Conservation (phyloP, 495 filamentous ascomycete species). For the Lepraria neglecta region DNA sequence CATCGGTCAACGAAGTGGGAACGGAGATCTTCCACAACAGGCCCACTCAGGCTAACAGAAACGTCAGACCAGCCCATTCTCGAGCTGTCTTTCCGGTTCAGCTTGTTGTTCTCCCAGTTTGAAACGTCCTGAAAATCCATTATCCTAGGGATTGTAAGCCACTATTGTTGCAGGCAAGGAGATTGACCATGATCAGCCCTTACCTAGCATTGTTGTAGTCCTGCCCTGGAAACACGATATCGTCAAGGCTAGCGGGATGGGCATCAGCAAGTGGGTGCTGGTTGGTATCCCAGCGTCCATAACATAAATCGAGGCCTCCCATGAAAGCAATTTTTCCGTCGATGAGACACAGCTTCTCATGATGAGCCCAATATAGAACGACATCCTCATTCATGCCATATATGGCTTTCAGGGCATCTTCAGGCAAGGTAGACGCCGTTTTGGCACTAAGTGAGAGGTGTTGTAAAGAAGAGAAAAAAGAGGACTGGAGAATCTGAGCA, state of each 20-base stretch:
- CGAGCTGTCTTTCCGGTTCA: constrained; percentile 69
- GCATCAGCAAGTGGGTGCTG: constrained; percentile 79
- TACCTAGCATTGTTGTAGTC: constrained; percentile 82
- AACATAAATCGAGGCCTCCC: constrained; percentile 63
- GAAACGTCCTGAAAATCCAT: constrained; percentile 82
- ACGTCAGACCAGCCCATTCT: constrained; percentile 85
- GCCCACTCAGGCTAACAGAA: constrained; percentile 72
- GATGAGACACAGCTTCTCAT: constrained; percentile 85
- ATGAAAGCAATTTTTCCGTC: constrained; percentile 82
- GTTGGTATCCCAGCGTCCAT: constrained; percentile 58
- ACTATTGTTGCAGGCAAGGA: constrained; percentile 14
- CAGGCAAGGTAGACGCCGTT: constrained; percentile 52
- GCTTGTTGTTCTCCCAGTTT: constrained; percentile 80
- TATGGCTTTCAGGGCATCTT: constrained; percentile 62
- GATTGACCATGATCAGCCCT: neutral
- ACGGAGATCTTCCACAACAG: constrained; percentile 68
- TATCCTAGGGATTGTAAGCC: constrained; percentile 40
- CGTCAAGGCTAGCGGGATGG: constrained; percentile 68
- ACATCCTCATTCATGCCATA: constrained; percentile 77
- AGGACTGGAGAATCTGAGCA: constrained; percentile 49
- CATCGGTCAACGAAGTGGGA: constrained; percentile 81
- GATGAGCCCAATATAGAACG: constrained; percentile 91
- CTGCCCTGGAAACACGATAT: constrained; percentile 79
- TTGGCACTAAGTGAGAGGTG: constrained; percentile 47
- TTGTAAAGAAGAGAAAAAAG: constrained; percentile 46